Evolutionary conservation across 257 asterid species (phyloP).

Genomic region (Hygrophila difformis): DNA sequence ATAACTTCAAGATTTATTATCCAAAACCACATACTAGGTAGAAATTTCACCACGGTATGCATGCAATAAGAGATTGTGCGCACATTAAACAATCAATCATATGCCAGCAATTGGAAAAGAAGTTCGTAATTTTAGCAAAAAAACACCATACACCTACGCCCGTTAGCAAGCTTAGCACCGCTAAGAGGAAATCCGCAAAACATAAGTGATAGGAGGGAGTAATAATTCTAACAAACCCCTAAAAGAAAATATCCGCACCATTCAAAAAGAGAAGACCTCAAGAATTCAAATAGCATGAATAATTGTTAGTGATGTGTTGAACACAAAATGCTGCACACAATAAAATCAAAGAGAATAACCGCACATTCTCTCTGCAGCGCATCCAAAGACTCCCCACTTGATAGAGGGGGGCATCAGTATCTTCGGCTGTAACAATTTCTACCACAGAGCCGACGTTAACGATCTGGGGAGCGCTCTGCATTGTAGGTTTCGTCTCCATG

Average conservation of each 20-base stretch:
- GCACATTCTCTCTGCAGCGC: slow-evolving; percentile 84
- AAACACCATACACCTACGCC: too few species aligned
- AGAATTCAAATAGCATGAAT: too few species aligned
- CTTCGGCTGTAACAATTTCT: slow-evolving; percentile 62
- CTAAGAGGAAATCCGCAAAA: too few species aligned
- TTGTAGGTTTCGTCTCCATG: slow-evolving; percentile 19
- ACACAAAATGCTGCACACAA: neutral
- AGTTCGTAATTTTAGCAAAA: too few species aligned
- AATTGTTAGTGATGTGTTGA: too few species aligned
- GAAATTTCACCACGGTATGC: neutral
- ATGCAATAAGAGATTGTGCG: neutral
- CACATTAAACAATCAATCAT: neutral
- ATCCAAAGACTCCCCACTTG: slow-evolving; percentile 88
- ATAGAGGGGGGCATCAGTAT: slow-evolving; percentile 60
- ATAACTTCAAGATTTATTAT: neutral
- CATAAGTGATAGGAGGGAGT: too few species aligned
- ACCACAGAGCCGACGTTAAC: slow-evolving; percentile 84
- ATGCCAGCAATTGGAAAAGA: too few species aligned
- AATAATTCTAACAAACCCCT: too few species aligned
- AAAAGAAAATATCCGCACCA: too few species aligned
- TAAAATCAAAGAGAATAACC: neutral
- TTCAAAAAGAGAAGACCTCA: too few species aligned
- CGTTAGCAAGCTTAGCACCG: too few species aligned
- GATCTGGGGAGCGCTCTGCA: slow-evolving; percentile 27
- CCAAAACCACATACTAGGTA: neutral